Evolutionary conservation across 2,329 filamentous ascomycete genomes (phyloP).

Genomic region (Parascedosporium putredinis): DNA sequence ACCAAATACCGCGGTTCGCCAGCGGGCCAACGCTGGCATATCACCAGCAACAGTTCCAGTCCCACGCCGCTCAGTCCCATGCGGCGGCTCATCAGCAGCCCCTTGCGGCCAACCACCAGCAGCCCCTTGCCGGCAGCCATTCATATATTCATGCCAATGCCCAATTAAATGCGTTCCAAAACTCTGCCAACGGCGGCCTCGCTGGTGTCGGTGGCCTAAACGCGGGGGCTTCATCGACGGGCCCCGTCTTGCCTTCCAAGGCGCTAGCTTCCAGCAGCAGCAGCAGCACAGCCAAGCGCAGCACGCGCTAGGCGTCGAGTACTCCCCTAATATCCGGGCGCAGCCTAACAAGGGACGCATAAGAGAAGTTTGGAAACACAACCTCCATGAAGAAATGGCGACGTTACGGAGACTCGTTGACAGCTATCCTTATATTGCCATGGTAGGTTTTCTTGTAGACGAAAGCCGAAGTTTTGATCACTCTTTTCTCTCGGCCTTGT

Average conservation of each 20-base stretch:
- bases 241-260: conserved; percentile 11
- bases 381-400: conserved; percentile 84
- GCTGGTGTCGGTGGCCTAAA: conserved; percentile 47
- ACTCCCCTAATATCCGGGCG: conserved; percentile 30
- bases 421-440: conserved; percentile 90
- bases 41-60: conserved; percentile 35
- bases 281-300: conserved; percentile 33
- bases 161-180: conserved; percentile 55
- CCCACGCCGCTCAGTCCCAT: conserved; percentile 38
- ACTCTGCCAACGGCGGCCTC: conserved; percentile 43
- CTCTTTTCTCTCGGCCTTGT: neutral
- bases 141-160: conserved; percentile 61
- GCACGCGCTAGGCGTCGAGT: conserved; percentile 21
- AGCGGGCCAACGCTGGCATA: conserved; percentile 33
- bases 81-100: conserved; percentile 37
- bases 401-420: conserved; percentile 73
- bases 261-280: conserved; percentile 40
- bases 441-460: conserved; percentile 64
- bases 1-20: conserved; percentile 34
- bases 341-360: conserved; percentile 70
- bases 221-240: conserved; percentile 22
- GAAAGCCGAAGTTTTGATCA: neutral
- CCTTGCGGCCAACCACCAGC: conserved; percentile 54
- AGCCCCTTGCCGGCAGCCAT: conserved; percentile 53
- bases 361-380: conserved; percentile 92